Base-by-base conservation (phyloP, 768 basidiomycete genomes). In the Psilocybe azurescens region DNA sequence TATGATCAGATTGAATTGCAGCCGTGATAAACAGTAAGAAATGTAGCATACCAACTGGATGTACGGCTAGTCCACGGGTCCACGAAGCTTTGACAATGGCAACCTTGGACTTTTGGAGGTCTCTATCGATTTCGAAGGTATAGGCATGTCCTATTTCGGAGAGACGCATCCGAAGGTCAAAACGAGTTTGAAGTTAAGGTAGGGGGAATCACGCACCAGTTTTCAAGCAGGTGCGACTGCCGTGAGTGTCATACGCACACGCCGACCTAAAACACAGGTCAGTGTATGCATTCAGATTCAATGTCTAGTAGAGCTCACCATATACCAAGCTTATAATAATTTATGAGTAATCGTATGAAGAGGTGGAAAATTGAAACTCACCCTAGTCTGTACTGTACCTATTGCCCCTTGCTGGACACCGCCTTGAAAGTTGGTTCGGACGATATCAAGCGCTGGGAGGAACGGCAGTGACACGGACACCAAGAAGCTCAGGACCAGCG, bases 1-100 rank as follows among this genome's bases (percentile, higher is more conserved):
- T n/a, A n/a, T 47, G 48, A 46, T 30, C 49, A n/a, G 30, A 54
- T n/a, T n/a, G n/a, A n/a, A n/a, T n/a, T n/a, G n/a, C n/a, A n/a
- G n/a, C n/a, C n/a, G n/a, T n/a, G n/a, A n/a, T n/a, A n/a, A n/a
- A n/a, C n/a, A n/a, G n/a, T n/a, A n/a, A 38, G 30, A 16, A 36
- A 2, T 53, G 13, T 10, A 24, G 7, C 87, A 53, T 65, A 90
- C 91, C 91, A 56, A 91, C 85, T 14, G 91, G 90, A 65, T 91
- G 90, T 29, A 91, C 79, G 2, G 86, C 89, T 6, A 93, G 82
- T 3, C 90, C 91, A 41, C 84, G 83, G 6, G 91, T 94, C 87
- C 89, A 91, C 1, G 85, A 81, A 0, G 85, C 67, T 3, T 73
- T 80, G 59, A 91, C 80, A 53, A 73, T 75, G 18, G 81, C 78